Evolutionary conservation across 2,329 filamentous ascomycete genomes (phyloP).

Genomic region (Cladosporium sp.): DNA sequence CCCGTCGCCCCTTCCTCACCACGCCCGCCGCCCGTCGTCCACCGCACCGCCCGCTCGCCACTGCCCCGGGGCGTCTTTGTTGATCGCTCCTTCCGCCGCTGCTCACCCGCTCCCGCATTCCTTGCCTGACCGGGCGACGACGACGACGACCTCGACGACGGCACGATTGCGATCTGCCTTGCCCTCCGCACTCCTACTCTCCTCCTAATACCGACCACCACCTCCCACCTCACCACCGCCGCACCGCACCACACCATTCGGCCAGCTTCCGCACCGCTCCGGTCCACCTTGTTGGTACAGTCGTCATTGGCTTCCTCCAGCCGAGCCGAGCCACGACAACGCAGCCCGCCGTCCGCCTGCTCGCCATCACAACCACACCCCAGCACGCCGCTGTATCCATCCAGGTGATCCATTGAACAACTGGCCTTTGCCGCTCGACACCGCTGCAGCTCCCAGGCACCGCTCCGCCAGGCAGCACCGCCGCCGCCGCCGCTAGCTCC

Average conservation of each 20-base stretch:
- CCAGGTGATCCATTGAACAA: not conserved
- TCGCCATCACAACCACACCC: not conserved
- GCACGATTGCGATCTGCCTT: slow-evolving; percentile 9
- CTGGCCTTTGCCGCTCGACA: slow-evolving; percentile 4
- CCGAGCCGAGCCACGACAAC: slow-evolving; percentile 1
- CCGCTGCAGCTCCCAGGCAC: slow-evolving; percentile 2
- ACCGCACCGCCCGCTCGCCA: not conserved
- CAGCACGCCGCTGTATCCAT: not conserved
- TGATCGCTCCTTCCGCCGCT: slow-evolving; percentile 10
- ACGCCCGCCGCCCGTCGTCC: not conserved
- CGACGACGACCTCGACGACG: not conserved
- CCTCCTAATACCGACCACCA: slow-evolving; percentile 6
- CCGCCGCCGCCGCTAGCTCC: slow-evolving; percentile 8
- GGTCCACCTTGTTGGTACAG: not conserved
- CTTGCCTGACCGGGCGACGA: slow-evolving; percentile 10
- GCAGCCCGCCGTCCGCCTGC: not conserved
- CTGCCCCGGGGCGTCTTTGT: slow-evolving; percentile 5
- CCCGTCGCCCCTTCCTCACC: not conserved
- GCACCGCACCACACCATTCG: not conserved
- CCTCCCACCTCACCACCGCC: not conserved
- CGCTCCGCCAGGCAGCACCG: slow-evolving; percentile 9
- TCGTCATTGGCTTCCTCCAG: not conserved
- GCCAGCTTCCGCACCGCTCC: slow-evolving; percentile 2
- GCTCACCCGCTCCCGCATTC: slow-evolving; percentile 9
- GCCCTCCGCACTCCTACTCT: not conserved